phyloP scores from a whole-genome alignment of 192 early-diverging fungal species.

The Pilaira anomala region DNA sequence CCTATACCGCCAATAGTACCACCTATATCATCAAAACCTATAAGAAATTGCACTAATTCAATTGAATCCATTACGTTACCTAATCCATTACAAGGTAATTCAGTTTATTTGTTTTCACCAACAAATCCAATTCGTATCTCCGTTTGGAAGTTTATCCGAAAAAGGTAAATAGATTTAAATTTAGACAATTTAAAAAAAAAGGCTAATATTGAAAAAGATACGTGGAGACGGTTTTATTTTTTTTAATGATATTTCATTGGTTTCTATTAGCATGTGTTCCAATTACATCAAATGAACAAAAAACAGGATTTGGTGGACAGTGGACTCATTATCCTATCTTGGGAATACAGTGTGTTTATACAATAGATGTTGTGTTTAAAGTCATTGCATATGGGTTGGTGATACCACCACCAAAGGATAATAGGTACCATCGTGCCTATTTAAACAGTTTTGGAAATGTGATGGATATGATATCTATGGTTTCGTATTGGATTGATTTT shows the following conservation, averaged over 20 bases:
- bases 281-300: conserved; percentile 23
- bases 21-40: not conserved
- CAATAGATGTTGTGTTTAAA: conserved; percentile 37
- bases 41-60: not conserved
- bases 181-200: not conserved
- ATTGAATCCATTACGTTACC: not conserved
- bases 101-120: conserved; percentile 34
- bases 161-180: conserved; percentile 30
- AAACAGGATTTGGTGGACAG: conserved; percentile 40
- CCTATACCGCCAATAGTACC: not conserved
- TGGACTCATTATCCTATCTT: conserved; percentile 43
- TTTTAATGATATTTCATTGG: conserved; percentile 44
- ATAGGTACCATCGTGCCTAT: conserved; percentile 39
- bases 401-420: not conserved
- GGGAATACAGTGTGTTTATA: conserved; percentile 42
- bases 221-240: conserved; percentile 36
- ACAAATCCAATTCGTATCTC: conserved; percentile 27
- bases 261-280: conserved; percentile 43
- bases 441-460: conserved; percentile 43
- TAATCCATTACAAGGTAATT: conserved; percentile 36
- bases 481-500: conserved; percentile 55
- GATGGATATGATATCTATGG: conserved; percentile 43
- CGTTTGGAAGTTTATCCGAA: conserved; percentile 38
- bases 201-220: conserved; percentile 25
- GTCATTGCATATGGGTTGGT: conserved; percentile 44